phyloP scores from a whole-genome alignment of 73 alveolate genomes.

The Tetrahymena malaccensis region DNA sequence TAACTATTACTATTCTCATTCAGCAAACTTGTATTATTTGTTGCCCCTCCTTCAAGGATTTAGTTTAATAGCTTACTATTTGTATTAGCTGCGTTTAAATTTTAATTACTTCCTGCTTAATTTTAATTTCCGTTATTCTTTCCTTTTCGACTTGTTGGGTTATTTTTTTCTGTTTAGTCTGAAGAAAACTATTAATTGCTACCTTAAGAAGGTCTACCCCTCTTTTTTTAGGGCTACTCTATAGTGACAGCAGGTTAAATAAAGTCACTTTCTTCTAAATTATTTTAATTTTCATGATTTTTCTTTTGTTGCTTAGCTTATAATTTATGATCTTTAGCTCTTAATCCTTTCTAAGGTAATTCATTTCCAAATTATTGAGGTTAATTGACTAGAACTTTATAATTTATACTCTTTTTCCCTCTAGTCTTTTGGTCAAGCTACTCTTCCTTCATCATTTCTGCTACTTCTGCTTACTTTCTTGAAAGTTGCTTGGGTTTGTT shows the following conservation, averaged over 20 bases:
- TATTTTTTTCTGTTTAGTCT: background rate
- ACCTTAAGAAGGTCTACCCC: background rate
- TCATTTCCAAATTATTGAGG: background rate
- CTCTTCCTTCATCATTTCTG: background rate
- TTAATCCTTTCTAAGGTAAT: background rate
- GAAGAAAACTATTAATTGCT: background rate
- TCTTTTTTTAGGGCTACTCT: background rate
- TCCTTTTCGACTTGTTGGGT: background rate
- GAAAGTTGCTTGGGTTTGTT: background rate
- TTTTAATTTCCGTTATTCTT: background rate
- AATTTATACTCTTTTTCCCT: background rate
- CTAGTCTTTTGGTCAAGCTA: background rate
- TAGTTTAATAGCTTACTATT: background rate
- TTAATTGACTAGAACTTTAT: background rate
- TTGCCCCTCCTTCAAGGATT: background rate
- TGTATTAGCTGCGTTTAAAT: background rate
- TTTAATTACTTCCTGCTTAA: background rate
- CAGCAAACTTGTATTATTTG: background rate
- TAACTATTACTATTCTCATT: background rate
- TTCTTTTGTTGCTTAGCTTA: background rate
- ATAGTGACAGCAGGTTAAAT: background rate
- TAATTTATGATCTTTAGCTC: background rate
- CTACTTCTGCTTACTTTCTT: background rate
- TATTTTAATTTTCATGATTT: background rate
- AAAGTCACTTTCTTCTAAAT: background rate